A percentile compares a stretch with the other conserved stretches of the same genome.
Conservation (phyloP, 306 rosid species). For the Quercus engelmannii region DNA sequence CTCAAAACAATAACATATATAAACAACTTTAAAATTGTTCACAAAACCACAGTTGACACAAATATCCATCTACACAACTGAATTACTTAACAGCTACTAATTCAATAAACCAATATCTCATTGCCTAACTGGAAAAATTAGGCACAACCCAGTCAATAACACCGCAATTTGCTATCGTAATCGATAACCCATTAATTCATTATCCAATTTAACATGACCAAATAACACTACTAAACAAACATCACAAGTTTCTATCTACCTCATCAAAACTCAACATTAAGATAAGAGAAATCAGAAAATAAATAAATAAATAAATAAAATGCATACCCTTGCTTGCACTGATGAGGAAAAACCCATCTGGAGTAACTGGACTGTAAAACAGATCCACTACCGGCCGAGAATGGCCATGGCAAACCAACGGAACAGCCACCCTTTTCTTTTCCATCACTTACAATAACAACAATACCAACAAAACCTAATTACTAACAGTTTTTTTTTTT, state of each 20-base stretch:
- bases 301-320: neutral
- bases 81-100: neutral
- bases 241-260: neutral
- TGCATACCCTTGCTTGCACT: slow-evolving; percentile 95
- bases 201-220: neutral
- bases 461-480: neutral
- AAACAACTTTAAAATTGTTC: neutral
- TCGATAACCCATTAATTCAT: neutral
- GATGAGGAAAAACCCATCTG: slow-evolving; percentile 90
- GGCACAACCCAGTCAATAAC: neutral
- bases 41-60: neutral
- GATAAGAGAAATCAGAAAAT: neutral
- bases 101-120: neutral
- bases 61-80: neutral
- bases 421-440: slow-evolving; percentile 76
- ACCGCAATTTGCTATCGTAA: neutral
- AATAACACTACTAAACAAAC: neutral
- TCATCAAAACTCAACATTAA: neutral
- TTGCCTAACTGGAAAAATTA: neutral
- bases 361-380: slow-evolving; percentile 84
- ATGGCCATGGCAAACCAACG: slow-evolving; percentile 91
- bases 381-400: slow-evolving; percentile 96
- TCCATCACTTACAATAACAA: slow-evolving; percentile 43
- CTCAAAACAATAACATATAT: neutral
- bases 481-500: neutral